Percentiles rank a stretch among this genome's conserved stretches.
Conservation (phyloP, 192 early-diverging fungal species). For the Podila minutissima region DNA sequence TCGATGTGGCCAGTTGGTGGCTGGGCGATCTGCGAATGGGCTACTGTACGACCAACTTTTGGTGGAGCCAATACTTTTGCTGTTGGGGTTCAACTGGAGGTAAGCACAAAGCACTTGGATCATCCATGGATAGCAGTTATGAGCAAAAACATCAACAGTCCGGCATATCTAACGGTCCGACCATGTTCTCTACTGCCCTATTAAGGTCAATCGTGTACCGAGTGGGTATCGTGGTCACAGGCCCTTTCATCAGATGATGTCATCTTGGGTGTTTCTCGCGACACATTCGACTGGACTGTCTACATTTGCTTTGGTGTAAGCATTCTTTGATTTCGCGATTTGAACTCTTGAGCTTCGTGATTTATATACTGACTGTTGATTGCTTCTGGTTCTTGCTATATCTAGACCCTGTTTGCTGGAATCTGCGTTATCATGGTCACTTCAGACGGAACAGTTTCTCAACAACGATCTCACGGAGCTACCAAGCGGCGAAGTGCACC, state of each 20-base stretch:
- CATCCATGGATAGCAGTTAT: no score
- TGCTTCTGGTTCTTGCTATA: neutral
- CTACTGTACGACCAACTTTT: constrained; percentile 80
- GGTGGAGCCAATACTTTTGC: constrained; percentile 82
- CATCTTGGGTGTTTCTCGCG: constrained; percentile 28
- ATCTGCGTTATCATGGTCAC: constrained; percentile 49
- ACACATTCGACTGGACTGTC: constrained; percentile 53
- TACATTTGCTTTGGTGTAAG: constrained; percentile 54
- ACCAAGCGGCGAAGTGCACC: constrained; percentile 26
- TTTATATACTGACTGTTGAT: neutral
- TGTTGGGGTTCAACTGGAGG: constrained; percentile 70
- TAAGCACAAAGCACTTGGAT: neutral
- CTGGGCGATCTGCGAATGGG: constrained; percentile 86
- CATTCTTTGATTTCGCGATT: neutral
- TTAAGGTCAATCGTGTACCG: constrained; percentile 21
- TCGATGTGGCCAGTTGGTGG: constrained; percentile 83
- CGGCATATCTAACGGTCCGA: no score
- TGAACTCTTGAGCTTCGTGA: no score
- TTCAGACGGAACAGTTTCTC: constrained; percentile 45
- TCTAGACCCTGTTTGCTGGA: constrained; percentile 41
- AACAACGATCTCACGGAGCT: constrained; percentile 42
- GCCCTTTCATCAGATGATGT: constrained; percentile 21
- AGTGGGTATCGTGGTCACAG: constrained; percentile 52
- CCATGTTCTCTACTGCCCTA: no score
- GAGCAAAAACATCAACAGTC: neutral